A percentile compares a stretch with the other conserved stretches of the same genome.
Evolutionary conservation across 2,329 filamentous ascomycete species (phyloP).

Genomic region (Colletotrichum sp.): DNA sequence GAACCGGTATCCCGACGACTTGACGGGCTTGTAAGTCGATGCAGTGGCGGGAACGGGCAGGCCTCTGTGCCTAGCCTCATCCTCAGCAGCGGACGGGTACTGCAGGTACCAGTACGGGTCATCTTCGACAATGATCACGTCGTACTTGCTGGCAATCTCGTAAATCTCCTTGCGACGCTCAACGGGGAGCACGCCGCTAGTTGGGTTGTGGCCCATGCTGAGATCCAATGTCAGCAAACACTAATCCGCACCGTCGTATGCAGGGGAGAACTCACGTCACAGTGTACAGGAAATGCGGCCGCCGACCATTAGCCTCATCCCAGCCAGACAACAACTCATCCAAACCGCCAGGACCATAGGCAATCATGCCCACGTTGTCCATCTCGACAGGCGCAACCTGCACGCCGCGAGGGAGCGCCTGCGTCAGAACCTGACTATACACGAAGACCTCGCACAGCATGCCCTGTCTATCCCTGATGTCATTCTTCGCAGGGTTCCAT

Average conservation of each 20-base stretch:
- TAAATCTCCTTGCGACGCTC: constrained; percentile 81
- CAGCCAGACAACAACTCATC: constrained; percentile 82
- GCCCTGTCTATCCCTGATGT: constrained; percentile 73
- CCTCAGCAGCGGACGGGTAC: constrained; percentile 71
- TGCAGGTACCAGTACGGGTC: constrained; percentile 97
- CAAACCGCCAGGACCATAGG: constrained; percentile 74
- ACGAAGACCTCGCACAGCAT: constrained; percentile 81
- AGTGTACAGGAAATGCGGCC: constrained; percentile 87
- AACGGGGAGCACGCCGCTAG: constrained; percentile 75
- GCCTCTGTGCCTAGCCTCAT: constrained; percentile 54
- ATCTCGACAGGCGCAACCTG: constrained; percentile 77
- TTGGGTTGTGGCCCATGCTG: constrained; percentile 80
- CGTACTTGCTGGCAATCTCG: constrained; percentile 79
- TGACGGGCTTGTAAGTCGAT: constrained; percentile 32
- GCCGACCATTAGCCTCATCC: constrained; percentile 75
- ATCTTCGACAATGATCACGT: constrained; percentile 91
- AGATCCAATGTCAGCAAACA: constrained; percentile 17
- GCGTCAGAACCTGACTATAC: constrained; percentile 78
- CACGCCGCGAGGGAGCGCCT: constrained; percentile 70
- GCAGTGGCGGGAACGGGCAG: constrained; percentile 30
- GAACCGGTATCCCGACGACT: constrained; percentile 72
- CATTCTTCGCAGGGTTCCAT: constrained; percentile 74
- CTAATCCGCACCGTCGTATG: background rate
- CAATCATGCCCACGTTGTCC: constrained; percentile 81
- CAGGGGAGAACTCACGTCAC: constrained; percentile 68